phyloP scores from a whole-genome alignment of 2,329 filamentous ascomycete species.

The Fusarium newnesense region DNA sequence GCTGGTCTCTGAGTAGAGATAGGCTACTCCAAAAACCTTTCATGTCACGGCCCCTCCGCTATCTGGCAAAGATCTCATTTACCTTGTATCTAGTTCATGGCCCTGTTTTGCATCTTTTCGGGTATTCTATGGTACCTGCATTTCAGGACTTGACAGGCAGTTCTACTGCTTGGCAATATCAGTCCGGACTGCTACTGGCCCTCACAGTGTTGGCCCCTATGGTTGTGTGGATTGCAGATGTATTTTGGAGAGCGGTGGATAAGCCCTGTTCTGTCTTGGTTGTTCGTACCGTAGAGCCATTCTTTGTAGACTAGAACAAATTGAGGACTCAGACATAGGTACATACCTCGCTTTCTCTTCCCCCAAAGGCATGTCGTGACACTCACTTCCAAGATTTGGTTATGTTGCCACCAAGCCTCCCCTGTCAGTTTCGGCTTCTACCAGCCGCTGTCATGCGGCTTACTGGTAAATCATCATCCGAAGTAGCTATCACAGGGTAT shows the following conservation, averaged over 20 bases:
- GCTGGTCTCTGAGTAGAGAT: background rate
- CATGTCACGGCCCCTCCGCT: background rate
- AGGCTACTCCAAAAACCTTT: background rate
- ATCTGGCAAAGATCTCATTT: background rate
- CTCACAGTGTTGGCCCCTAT: background rate
- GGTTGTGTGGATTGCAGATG: background rate
- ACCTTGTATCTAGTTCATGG: background rate
- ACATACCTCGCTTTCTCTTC: rapidly evolving
- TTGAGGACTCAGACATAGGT: rapidly evolving
- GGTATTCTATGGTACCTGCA: background rate
- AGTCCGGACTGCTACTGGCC: background rate
- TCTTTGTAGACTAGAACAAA: background rate
- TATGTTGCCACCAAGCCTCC: too few species aligned
- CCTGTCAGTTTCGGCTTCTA: background rate
- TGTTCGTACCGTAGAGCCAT: background rate
- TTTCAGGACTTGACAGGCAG: background rate
- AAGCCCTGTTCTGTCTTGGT: background rate
- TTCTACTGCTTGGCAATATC: background rate
- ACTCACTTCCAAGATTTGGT: too few species aligned
- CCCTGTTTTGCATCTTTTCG: background rate
- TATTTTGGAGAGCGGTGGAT: background rate
- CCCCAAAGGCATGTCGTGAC: background rate
- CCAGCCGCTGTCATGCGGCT: background rate
- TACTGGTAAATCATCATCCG: background rate
- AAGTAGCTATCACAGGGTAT: background rate